Percentiles rank a stretch among this genome's conserved stretches.
These are phyloP conservation scores for Solanum rostratum DNA, from an alignment of 257 asterid genomes.

Conservation along the genomic window DNA sequence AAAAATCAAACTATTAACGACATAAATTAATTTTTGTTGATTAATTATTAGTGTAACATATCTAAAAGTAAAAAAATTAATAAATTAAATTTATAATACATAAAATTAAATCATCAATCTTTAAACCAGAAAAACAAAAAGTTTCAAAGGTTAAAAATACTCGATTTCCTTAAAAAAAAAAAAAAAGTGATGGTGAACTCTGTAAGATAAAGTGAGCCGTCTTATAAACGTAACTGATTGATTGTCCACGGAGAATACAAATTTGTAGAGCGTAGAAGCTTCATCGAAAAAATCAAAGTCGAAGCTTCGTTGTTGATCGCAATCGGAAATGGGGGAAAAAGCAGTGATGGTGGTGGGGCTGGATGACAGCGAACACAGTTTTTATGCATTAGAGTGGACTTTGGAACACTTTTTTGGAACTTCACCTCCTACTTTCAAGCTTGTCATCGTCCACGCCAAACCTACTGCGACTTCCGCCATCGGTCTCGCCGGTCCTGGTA, in stretches of 20 bases:
- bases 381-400: slow-evolving; percentile 73
- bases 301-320: not conserved
- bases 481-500: slow-evolving; percentile 73
- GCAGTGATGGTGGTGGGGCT: slow-evolving; percentile 71
- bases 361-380: slow-evolving; percentile 78
- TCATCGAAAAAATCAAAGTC: too few species aligned
- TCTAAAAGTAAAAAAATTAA: too few species aligned
- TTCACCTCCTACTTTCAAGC: slow-evolving; percentile 38
- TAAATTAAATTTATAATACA: too few species aligned
- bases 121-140: not conserved
- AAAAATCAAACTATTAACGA: too few species aligned
- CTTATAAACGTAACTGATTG: not conserved
- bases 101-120: too few species aligned
- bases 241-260: not conserved
- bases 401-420: slow-evolving; percentile 53
- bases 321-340: slow-evolving; percentile 25
- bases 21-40: too few species aligned
- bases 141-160: not conserved
- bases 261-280: not conserved
- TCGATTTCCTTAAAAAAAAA: not conserved
- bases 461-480: slow-evolving; percentile 40
- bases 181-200: too few species aligned
- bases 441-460: slow-evolving; percentile 58
- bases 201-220: too few species aligned
- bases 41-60: too few species aligned